Conservation (phyloP, 805 yeast species). For the Suhomyces sp. region DNA sequence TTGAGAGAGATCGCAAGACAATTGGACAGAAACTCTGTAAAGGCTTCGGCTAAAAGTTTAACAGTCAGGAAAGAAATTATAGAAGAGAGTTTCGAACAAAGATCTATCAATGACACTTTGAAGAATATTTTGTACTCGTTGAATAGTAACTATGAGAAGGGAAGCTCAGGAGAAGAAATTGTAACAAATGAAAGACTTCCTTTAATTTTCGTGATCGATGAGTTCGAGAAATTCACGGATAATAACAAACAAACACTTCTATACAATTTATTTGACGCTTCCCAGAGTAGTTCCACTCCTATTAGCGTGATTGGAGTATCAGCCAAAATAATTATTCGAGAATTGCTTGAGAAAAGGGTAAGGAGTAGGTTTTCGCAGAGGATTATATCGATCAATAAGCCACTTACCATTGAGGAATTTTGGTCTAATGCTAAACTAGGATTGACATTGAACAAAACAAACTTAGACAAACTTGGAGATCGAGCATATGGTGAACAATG, state of each 20-base stretch:
- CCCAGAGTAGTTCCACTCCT: slow-evolving; percentile 69
- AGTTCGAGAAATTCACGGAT: slow-evolving; percentile 74
- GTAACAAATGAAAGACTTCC: slow-evolving; percentile 42
- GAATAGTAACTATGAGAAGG: slow-evolving; percentile 18
- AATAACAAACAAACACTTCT: slow-evolving; percentile 77
- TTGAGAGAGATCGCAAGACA: slow-evolving; percentile 85
- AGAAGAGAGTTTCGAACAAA: slow-evolving; percentile 41
- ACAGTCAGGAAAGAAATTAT: slow-evolving; percentile 9
- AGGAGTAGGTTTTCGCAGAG: slow-evolving; percentile 86
- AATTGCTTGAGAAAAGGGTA: slow-evolving; percentile 86
- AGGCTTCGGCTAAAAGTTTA: slow-evolving; percentile 13
- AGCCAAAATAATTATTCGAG: slow-evolving; percentile 71
- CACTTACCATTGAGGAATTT: slow-evolving; percentile 49
- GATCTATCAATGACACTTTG: slow-evolving; percentile 61
- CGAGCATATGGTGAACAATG: slow-evolving; percentile 34
- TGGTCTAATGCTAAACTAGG: slow-evolving; percentile 45
- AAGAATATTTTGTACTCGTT: slow-evolving; percentile 53
- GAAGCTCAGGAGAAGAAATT: not conserved
- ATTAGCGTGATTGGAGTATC: slow-evolving; percentile 81
- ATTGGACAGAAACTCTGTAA: slow-evolving; percentile 48
- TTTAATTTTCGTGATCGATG: slow-evolving; percentile 78
- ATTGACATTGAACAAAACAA: slow-evolving; percentile 25
- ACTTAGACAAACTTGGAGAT: slow-evolving; percentile 17
- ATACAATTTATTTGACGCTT: slow-evolving; percentile 84
- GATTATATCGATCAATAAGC: slow-evolving; percentile 57